A percentile compares a stretch with the other conserved stretches of the same genome.
Conservation (phyloP, 495 filamentous ascomycete species). For the Aspergillus baeticus region DNA sequence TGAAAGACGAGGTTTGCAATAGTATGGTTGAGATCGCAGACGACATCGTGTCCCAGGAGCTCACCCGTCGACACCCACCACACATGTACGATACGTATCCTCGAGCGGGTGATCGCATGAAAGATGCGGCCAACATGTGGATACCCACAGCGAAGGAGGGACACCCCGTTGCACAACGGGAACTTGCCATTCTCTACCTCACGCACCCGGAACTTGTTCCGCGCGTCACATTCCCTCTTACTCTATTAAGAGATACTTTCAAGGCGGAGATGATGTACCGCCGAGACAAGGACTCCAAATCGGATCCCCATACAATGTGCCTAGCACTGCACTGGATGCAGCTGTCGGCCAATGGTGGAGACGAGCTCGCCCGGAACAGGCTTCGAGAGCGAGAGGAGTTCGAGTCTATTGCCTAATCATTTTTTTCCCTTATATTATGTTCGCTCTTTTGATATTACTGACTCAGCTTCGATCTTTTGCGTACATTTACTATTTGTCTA, state of each 20-base stretch:
- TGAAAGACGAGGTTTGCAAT: constrained; percentile 87
- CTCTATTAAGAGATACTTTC: constrained; percentile 85
- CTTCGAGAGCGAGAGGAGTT: constrained; percentile 71
- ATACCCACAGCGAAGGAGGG: constrained; percentile 94
- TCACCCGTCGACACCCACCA: constrained; percentile 43
- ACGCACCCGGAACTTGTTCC: constrained; percentile 88
- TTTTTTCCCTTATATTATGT: constrained; percentile 14
- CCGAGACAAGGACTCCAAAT: constrained; percentile 51
- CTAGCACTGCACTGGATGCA: constrained; percentile 99
- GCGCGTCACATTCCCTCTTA: constrained; percentile 79
- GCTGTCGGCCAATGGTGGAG: constrained; percentile 79
- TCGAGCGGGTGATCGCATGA: constrained; percentile 54
- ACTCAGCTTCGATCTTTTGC: not conserved
- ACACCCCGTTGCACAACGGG: constrained; percentile 86
- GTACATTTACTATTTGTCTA: constrained; percentile 1
- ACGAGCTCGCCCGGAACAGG: constrained; percentile 82
- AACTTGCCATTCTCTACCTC: constrained; percentile 91
- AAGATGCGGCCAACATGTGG: constrained; percentile 89
- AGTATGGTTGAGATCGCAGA: constrained; percentile 80
- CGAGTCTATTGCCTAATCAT: constrained; percentile 45
- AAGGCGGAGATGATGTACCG: constrained; percentile 81
- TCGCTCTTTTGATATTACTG: constrained; percentile 5
- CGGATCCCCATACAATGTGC: constrained; percentile 90
- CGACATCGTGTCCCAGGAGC: constrained; percentile 43
- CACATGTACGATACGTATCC: constrained; percentile 34